Base-by-base conservation (phyloP, 2,329 filamentous ascomycete species). In the Apiospora arundinis region DNA sequence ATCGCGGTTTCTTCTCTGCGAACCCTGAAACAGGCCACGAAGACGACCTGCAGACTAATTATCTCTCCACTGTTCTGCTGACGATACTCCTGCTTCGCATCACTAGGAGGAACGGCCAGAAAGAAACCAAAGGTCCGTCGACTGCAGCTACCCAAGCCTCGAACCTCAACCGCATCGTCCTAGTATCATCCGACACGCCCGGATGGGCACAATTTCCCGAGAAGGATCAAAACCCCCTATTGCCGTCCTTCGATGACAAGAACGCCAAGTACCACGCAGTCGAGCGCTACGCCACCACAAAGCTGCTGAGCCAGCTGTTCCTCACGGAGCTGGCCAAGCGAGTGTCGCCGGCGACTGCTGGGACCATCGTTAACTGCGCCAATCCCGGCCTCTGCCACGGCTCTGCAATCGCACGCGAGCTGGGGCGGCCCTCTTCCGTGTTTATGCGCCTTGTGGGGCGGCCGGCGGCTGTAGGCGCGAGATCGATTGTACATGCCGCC, bases 11-110 rank as follows among this genome's bases (percentile, higher is more conserved):
- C 23, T 60, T 68, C 8, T 21, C 28, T 4, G 21, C 65, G 9
- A 56, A 71, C 16, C 23, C 71, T 0, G 42, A 77, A 0, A 84
- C 82, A 0, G 32, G 23, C 6, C 77, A 81, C 0, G 87, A 89
- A 73, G 77, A 78, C 21, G 83, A 79, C 6, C 75, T 89, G 49
- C 86, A 86, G 0, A 82, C 85, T 48, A 89, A 89, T 72, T 86
- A 87, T 16, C 80, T 89, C 70, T 84, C 81, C 46, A 89, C 85
- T 0, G 81, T 85, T 9, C 75, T 89, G 1, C 78, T 89, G 1
- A 82, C 81, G 0, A 75, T 87, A 0, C 77, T 87, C 0, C 70
- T 88, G 4, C 75, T 88, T 1, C 86, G 85, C 0, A 83, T 83
- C 40, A 23, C 52, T 28, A n/a, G 68, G 70, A 12, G 44, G 23